Evolutionary conservation across 805 yeast species (phyloP).

Genomic region (Starmerella ratchasimensis): DNA sequence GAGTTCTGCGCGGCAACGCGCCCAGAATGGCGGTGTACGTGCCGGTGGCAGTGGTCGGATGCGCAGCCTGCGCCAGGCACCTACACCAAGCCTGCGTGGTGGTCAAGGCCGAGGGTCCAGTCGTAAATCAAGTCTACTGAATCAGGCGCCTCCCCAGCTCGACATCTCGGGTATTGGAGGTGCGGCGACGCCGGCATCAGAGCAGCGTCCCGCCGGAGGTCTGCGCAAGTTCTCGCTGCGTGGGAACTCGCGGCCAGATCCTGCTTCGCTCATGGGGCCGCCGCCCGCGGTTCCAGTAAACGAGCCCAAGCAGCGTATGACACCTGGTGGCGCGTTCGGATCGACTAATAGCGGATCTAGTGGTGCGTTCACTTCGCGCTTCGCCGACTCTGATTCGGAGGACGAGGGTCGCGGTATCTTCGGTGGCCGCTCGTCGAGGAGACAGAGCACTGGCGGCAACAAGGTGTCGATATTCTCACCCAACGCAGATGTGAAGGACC

Average conservation of each 20-base stretch:
- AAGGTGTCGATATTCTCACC: slow-evolving; percentile 22
- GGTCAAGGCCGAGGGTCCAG: background rate
- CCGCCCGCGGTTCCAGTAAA: too few relatives aligned
- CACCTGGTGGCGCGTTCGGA: too few relatives aligned
- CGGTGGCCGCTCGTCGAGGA: background rate
- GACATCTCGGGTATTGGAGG: slow-evolving; percentile 1
- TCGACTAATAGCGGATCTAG: too few relatives aligned
- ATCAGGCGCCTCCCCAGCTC: slow-evolving; percentile 9
- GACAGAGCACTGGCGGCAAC: slow-evolving; percentile 2
- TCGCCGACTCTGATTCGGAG: slow-evolving; percentile 26
- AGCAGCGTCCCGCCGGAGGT: slow-evolving; percentile 1
- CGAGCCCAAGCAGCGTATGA: too few relatives aligned
- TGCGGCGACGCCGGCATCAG: background rate
- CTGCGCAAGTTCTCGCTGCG: slow-evolving; percentile 17
- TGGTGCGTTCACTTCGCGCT: slow-evolving; percentile 24
- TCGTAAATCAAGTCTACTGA: slow-evolving; percentile 6
- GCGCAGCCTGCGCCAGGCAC: slow-evolving; percentile 9
- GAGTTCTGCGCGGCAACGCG: background rate
- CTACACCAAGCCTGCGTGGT: slow-evolving; percentile 8
- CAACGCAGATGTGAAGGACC: slow-evolving; percentile 20
- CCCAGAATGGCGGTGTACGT: background rate
- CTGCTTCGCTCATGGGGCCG: slow-evolving; percentile 8
- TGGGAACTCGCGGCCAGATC: slow-evolving; percentile 14
- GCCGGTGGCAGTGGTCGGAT: slow-evolving; percentile 2
- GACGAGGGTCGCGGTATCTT: slow-evolving; percentile 17